Evolutionary conservation across 129 eudicot genomes (phyloP), one percentile per base, ranked within the genome.

Genomic region (Pulicaria dysenterica): DNA sequence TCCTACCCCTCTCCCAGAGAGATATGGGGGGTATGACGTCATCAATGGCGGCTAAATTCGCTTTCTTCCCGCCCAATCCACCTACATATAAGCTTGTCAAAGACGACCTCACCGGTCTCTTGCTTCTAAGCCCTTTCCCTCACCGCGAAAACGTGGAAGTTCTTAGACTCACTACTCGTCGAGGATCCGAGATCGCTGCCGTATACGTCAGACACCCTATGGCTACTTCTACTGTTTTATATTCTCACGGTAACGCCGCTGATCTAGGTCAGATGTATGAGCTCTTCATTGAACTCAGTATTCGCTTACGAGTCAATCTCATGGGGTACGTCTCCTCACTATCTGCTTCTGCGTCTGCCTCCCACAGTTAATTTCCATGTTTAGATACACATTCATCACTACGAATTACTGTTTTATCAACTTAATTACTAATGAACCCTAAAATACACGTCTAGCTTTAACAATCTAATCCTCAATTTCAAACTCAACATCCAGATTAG

Each of bases 211-310:
- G 96, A 24, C 88, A 91, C 39, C 96, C 97, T 0, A 88, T 86
- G 96, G 96, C 97, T 6, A 82, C 78, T 40, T 86, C 89, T 8
- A 91, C 97, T 1, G 19, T 91, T 31, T 79, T 91, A 5, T 91
- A 86, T 60, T 91, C 97, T 2, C 97, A 91, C 51, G 97, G 97
- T 16, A 91, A 91, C 66, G 97, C 97, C 0, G 91, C 97, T 15
- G 97, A 91, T 85, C 81, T 91, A 19, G 97, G 93, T n/a, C 97
- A 91, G 83, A 86, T 91, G 93, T 88, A 86, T 43, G 96, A 89
- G 86, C 86, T 91, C 36, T 91, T 91, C 59, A 79, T 88, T 17
- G 89, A 91, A 56, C 79, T 91, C 40, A 86, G 96, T 65, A 89
- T 91, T 62, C 96, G 91, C 24, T 76, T 91, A 66, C 80, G 90